A percentile compares a stretch with the other conserved stretches of the same genome.
phyloP scores from a whole-genome alignment of 768 basidiomycete genomes.

The Mycena albidolilacea region DNA sequence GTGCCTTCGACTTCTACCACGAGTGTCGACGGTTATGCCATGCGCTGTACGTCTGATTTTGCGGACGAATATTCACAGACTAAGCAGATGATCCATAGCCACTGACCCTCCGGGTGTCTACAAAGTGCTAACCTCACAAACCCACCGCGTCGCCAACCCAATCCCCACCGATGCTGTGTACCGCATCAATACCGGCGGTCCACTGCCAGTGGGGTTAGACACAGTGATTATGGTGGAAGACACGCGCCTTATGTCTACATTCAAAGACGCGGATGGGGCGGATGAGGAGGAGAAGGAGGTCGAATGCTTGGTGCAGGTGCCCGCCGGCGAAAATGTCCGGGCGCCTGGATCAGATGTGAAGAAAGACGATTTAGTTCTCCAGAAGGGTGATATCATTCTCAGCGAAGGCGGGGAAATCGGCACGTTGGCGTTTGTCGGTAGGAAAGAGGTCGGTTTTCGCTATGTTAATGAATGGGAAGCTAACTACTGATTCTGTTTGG shows the following conservation, averaged over 20 bases:
- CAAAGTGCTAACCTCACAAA: slow-evolving; percentile 73
- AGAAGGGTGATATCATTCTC: slow-evolving; percentile 71
- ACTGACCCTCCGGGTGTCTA: slow-evolving; percentile 76
- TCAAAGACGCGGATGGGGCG: slow-evolving; percentile 52
- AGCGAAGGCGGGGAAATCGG: slow-evolving; percentile 88
- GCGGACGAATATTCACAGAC: not conserved
- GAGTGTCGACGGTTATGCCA: slow-evolving; percentile 91
- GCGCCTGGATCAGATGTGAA: slow-evolving; percentile 81
- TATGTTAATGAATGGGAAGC: not conserved
- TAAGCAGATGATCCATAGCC: slow-evolving; percentile 57
- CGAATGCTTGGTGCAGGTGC: slow-evolving; percentile 74
- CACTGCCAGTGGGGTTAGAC: slow-evolving; percentile 82
- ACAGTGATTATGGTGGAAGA: slow-evolving; percentile 96
- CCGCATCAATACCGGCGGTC: slow-evolving; percentile 90
- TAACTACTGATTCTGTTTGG: not conserved
- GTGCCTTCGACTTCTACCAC: slow-evolving; percentile 79
- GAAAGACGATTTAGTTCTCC: slow-evolving; percentile 76
- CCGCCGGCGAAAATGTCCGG: slow-evolving; percentile 80
- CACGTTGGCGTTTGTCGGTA: slow-evolving; percentile 84
- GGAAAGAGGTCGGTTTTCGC: slow-evolving; percentile 67
- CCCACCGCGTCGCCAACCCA: slow-evolving; percentile 61
- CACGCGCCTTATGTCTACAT: slow-evolving; percentile 77
- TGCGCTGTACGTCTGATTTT: slow-evolving; percentile 66
- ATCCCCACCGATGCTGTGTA: slow-evolving; percentile 70
- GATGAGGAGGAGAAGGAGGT: slow-evolving; percentile 81